Evolutionary conservation across 495 filamentous ascomycete species (phyloP), one percentile per base, ranked within the genome.

Genomic region (Penicillium mononematosum): DNA sequence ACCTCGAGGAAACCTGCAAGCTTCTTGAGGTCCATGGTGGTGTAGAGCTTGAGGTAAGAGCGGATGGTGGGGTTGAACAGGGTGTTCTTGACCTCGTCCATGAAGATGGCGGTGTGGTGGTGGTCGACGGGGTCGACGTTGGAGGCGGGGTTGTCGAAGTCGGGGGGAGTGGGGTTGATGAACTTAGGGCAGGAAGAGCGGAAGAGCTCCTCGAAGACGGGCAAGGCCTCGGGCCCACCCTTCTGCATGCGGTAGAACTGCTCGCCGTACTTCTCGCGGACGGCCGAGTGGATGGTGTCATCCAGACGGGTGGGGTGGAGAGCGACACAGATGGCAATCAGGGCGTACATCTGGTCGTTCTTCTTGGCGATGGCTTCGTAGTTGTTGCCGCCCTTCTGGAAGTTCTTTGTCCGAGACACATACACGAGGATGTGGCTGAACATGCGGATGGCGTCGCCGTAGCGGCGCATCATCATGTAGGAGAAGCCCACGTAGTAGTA

Each of bases 401-500:
- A 97, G 80, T 97, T 97, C 88, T 98, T 98, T 67, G 94, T 98
- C 59, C 94, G 85, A 48, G 91, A 96, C 60, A 98, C 95, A 79
- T 98, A 98, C 76, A 98, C 89, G 71, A 98, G 83, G 75, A 98
- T 98, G 82, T 98, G 94, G 81, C 88, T 92, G 86, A 98, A 98
- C 87, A 96, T 93, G 81, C 93, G 91, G 77, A 98, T 96, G 73
- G 94, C 94, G 71, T 98, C 94, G 76, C 90, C 91, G 69, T 98
- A 98, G 69, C 94, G 89, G 74, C 93, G 91, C 90, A 97, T 92
- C 94, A 98, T 98, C 94, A 98, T 98, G 85, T 98, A 98, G 64
- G 90, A 95, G 85, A 98, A 98, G 54, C 94, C 94, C 61, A 98
- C 93, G 72, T 98, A 98, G 85, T 98, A 98, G 83, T 98, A 98